Evolutionary conservation across 495 filamentous ascomycete genomes (phyloP).

Genomic region (Xylaria palmicola): DNA sequence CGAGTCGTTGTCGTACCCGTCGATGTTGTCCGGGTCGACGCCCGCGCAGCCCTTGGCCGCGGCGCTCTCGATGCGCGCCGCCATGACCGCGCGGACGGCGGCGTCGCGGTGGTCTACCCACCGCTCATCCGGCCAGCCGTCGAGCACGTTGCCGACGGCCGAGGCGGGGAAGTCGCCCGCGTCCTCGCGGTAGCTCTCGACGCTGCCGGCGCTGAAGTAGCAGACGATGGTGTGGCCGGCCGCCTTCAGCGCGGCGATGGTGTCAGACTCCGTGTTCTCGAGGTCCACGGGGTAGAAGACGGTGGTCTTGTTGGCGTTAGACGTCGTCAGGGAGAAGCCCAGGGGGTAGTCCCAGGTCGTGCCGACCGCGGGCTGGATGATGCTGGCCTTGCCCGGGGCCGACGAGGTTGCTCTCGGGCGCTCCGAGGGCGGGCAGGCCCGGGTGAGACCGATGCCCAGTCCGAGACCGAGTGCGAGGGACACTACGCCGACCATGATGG

Average conservation of each 20-base stretch:
- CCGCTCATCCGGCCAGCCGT: slow-evolving; percentile 64
- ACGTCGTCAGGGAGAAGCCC: slow-evolving; percentile 42
- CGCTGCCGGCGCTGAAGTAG: slow-evolving; percentile 66
- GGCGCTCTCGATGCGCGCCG: slow-evolving; percentile 54
- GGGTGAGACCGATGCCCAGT: slow-evolving; percentile 29
- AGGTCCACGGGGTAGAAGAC: slow-evolving; percentile 63
- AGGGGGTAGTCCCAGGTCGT: slow-evolving; percentile 59
- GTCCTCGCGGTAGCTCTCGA: slow-evolving; percentile 53
- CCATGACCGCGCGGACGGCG: slow-evolving; percentile 61
- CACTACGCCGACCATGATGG: slow-evolving; percentile 22
- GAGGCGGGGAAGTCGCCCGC: slow-evolving; percentile 45
- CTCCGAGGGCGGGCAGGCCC: not conserved
- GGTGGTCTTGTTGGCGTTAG: slow-evolving; percentile 21
- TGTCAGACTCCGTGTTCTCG: slow-evolving; percentile 48
- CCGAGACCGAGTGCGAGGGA: slow-evolving; percentile 55
- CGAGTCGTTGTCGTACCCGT: slow-evolving; percentile 60
- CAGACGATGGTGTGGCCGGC: slow-evolving; percentile 62
- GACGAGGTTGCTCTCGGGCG: slow-evolving; percentile 13
- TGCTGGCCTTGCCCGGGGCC: slow-evolving; percentile 18
- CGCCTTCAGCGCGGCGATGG: slow-evolving; percentile 48
- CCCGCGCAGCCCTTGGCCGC: slow-evolving; percentile 63
- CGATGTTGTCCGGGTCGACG: slow-evolving; percentile 72
- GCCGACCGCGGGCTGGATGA: slow-evolving; percentile 51
- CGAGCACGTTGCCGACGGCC: slow-evolving; percentile 54
- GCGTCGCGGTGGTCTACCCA: slow-evolving; percentile 62